Base-by-base conservation (phyloP, 768 basidiomycete species). In the Tremella yokohamensis region DNA sequence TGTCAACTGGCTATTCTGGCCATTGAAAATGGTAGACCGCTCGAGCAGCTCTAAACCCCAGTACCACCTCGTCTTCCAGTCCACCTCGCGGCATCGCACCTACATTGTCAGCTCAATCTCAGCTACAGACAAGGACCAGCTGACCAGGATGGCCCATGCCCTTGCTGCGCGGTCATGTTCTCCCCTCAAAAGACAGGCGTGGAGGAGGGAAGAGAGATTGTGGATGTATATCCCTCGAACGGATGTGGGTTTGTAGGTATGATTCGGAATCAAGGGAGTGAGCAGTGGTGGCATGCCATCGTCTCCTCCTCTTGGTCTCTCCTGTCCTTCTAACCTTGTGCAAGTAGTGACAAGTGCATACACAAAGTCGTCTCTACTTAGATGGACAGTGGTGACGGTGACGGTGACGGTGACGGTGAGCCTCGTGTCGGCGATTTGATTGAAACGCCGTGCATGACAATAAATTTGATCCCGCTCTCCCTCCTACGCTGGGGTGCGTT, bases 31-130 rank as follows among this genome's bases (percentile, higher is more conserved):
- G 51, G 18, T 48, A 3, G 26, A n/a, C 42, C 42, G 42, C 4
- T 54, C 47, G 3, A 75, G 56, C 12, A 74, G 25, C 7, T 62
- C 55, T 2, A 76, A 49, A 29, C 72, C 75, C 75, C 75, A 76
- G 19, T 72, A 52, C 75, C 73, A 76, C 49, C 66, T 56, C n/a
- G 71, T 62, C 40, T 57, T 63, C 67, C 68, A 75, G 50, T 73
- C 66, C 45, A 76, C 69, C 49, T 76, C 75, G 22, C 72, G 64
- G 42, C 75, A 76, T 62, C 73, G 53, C 37, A 76, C 66, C 75
- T 76, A 26, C 16, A n/a, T n/a, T 40, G 24, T 57, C 45, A 59
- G 40, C 25, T 13, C 20, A 48, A 42, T 34, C 12, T 44, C 24
- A 34, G 29, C n/a, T 18, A 11, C 24, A 26, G 19, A 29, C 18